Evolutionary conservation across 768 basidiomycete species (phyloP).

Genomic region (Rhizopogon roseolus): DNA sequence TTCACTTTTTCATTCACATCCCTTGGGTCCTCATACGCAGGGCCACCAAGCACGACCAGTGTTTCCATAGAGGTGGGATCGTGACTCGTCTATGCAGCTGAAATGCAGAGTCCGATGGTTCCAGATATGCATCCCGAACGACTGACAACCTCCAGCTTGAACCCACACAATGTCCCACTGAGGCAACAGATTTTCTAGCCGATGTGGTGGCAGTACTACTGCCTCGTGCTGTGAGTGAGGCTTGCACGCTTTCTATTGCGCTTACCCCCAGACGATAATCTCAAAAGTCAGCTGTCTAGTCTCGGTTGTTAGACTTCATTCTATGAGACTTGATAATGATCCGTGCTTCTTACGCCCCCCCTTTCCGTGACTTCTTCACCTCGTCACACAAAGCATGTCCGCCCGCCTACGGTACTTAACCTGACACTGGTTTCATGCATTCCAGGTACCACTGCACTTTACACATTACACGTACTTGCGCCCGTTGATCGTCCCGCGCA

Average conservation of each 20-base stretch:
- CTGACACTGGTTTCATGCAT: neutral
- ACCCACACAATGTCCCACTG: too few relatives aligned
- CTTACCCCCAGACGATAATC: neutral
- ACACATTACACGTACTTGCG: neutral
- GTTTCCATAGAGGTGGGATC: neutral
- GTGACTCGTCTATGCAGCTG: neutral
- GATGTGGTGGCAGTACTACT: neutral
- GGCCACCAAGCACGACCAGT: neutral
- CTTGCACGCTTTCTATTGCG: neutral
- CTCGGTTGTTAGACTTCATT: neutral
- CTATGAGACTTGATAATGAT: neutral
- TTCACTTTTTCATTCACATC: neutral
- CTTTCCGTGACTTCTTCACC: neutral
- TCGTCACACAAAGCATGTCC: neutral
- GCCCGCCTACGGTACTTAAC: neutral
- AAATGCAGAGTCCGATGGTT: neutral
- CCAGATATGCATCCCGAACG: neutral
- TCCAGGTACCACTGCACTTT: neutral
- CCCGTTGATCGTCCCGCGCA: neutral
- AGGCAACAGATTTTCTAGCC: neutral
- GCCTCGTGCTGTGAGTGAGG: neutral
- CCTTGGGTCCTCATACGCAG: neutral
- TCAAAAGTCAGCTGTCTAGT: neutral
- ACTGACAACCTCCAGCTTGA: neutral
- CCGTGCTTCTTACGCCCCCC: conserved; percentile 3